A percentile compares a stretch with the other conserved stretches of the same genome.
These are phyloP conservation scores for Collybiopsis confluens DNA, from an alignment of 768 basidiomycete species.

Conservation along the genomic window DNA sequence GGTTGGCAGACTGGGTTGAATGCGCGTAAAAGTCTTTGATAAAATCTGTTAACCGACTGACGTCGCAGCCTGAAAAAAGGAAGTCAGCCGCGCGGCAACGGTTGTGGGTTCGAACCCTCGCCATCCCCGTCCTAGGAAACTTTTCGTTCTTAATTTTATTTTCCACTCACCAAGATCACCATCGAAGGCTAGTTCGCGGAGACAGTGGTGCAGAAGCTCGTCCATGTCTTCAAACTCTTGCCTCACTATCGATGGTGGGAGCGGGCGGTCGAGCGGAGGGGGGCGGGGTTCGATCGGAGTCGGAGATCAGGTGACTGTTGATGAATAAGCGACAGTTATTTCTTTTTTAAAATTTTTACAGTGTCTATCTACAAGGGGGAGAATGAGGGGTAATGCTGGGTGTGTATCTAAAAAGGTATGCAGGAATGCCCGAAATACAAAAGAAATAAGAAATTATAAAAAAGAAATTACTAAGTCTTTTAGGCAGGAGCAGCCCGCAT, in stretches of 20 bases:
- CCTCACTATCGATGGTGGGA: not conserved
- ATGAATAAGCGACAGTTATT: not conserved
- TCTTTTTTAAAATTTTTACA: no score
- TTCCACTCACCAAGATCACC: slow-evolving; percentile 88
- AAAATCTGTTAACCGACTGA: slow-evolving; percentile 68
- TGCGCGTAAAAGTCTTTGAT: slow-evolving; percentile 60
- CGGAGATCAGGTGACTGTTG: not conserved
- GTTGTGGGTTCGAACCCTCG: slow-evolving; percentile 43
- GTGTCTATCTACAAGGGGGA: no score
- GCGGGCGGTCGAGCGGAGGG: not conserved
- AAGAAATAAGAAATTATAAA: not conserved
- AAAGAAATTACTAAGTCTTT: not conserved
- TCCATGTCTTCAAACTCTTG: no score
- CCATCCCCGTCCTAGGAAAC: slow-evolving; percentile 3
- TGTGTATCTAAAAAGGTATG: no score
- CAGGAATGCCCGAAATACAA: not conserved
- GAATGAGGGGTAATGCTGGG: not conserved
- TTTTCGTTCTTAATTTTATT: not conserved
- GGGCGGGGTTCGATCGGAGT: not conserved
- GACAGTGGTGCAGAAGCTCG: slow-evolving; percentile 77
- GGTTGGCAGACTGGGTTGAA: slow-evolving; percentile 31
- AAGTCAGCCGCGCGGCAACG: slow-evolving; percentile 9
- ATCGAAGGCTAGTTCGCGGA: slow-evolving; percentile 86
- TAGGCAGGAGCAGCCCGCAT: slow-evolving; percentile 26
- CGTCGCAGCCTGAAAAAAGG: slow-evolving; percentile 57